Evolutionary conservation across 2,329 filamentous ascomycete species (phyloP), one percentile per base, ranked within the genome.

Genomic region (Aspergillus texensis): DNA sequence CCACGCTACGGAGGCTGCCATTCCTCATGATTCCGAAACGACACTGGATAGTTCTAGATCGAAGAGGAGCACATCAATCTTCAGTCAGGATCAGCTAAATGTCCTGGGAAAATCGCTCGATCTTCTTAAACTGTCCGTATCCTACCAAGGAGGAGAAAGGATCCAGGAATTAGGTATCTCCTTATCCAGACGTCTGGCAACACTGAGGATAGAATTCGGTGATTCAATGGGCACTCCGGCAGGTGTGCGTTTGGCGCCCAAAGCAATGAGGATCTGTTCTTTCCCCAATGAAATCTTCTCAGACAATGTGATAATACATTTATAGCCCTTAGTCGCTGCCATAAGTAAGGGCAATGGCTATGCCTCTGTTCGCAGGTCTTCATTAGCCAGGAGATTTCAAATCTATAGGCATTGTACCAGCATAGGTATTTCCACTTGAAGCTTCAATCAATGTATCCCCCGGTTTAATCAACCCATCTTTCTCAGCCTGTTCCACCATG

Each of bases 221-320:
- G 86, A 88, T 78, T 97, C 93, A 84, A 87, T 96, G 45, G 93
- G 92, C 39, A 93, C 93, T 77, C 94, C 91, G 21, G 92, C 96
- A 11, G 93, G 93, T 2, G 93, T 97, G 48, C 93, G 89, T 77
- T 93, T 95, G 58, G 93, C 93, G 63, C 92, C 92, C 46, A 97
- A 86, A 30, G 93, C 93, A 70, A 91, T 90, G 65, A 97, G 85
- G 46, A 97, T 93, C 2, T 92, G 91, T 57, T 97, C 93, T 81
- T 97, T 97, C 80, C 97, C 93, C 57, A 91, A 89, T 1, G 91
- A 95, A 93, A 97, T 97, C 85, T 97, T 97, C 82, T 97, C 93
- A 58, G 93, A 93, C 56, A 97, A 86, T 14, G 93, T 96, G 78
- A 97, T 97, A 80, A 97, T 96, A 57, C 92, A 94, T 80, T 93